These are phyloP conservation scores for Hibiscus mutabilis DNA, from an alignment of 345 rosid genomes.

Conservation along the genomic window DNA sequence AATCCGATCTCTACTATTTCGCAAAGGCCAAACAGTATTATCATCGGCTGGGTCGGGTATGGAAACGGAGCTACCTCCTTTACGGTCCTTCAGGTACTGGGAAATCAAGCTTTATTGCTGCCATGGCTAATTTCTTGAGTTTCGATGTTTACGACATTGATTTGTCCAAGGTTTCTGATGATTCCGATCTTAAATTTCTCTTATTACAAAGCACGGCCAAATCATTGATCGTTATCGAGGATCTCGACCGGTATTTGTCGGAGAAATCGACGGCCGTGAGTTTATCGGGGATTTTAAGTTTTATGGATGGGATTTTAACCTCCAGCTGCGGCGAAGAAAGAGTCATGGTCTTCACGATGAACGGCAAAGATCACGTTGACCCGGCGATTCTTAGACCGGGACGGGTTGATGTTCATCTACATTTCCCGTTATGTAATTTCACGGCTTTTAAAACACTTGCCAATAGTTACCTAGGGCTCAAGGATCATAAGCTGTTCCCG, in stretches of 20 bases:
- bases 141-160: conserved; percentile 70
- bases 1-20: conserved; percentile 65
- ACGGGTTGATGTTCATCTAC: conserved; percentile 75
- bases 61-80: conserved; percentile 68
- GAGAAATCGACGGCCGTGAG: conserved; percentile 49
- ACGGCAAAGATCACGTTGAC: conserved; percentile 46
- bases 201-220: conserved; percentile 44
- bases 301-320: conserved; percentile 61
- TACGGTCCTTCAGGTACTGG: conserved; percentile 85
- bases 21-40: conserved; percentile 64
- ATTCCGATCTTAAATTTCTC: conserved; percentile 53
- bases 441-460: conserved; percentile 71
- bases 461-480: conserved; percentile 61
- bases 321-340: conserved; percentile 61
- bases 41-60: conserved; percentile 63
- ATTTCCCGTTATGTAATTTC: conserved; percentile 83
- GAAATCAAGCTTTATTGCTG: conserved; percentile 69
- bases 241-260: conserved; percentile 51
- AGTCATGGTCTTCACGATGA: conserved; percentile 69
- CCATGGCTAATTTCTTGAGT: conserved; percentile 60
- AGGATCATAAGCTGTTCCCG: conserved; percentile 86
- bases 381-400: conserved; percentile 70
- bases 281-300: conserved; percentile 48
- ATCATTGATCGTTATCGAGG: conserved; percentile 61
- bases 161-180: conserved; percentile 49